These are phyloP conservation scores for Neofusicoccum ribis DNA, from an alignment of 2,329 filamentous ascomycete species.

Conservation along the genomic window DNA sequence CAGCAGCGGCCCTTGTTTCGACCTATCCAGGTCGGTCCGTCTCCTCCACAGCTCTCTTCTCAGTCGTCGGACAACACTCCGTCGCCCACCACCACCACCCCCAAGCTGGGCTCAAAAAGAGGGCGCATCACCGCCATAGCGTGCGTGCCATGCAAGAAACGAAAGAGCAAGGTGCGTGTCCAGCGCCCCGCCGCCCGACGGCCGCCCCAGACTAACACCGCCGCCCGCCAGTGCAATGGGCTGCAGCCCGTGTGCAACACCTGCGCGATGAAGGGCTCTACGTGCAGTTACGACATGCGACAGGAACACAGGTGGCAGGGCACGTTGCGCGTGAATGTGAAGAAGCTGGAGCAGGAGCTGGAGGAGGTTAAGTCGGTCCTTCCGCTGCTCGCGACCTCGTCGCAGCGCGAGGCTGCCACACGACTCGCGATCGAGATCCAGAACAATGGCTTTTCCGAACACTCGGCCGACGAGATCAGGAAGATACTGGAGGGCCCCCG, in stretches of 20 bases:
- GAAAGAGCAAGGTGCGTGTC: constrained; percentile 38
- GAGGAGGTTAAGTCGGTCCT: constrained; percentile 41
- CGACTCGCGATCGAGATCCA: constrained; percentile 38
- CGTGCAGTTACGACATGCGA: constrained; percentile 40
- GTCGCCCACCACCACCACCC: constrained; percentile 18
- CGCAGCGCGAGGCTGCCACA: constrained; percentile 36
- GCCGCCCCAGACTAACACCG: constrained; percentile 20
- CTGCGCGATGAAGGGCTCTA: constrained; percentile 39
- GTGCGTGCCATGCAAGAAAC: constrained; percentile 41
- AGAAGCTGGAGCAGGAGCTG: constrained; percentile 38
- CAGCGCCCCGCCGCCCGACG: background rate
- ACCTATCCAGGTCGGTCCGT: constrained; percentile 21
- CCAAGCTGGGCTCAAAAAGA: constrained; percentile 18
- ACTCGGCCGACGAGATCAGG: constrained; percentile 38
- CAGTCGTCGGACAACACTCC: constrained; percentile 19
- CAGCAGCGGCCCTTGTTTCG: constrained; percentile 19
- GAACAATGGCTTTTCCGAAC: constrained; percentile 39
- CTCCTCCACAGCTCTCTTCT: constrained; percentile 18
- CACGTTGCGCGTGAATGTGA: constrained; percentile 38
- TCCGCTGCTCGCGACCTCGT: constrained; percentile 35
- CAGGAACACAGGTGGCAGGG: constrained; percentile 42
- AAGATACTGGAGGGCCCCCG: constrained; percentile 34
- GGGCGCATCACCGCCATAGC: constrained; percentile 39
- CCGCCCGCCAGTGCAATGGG: constrained; percentile 34
- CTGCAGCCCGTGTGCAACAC: constrained; percentile 42